A percentile compares a stretch with the other conserved stretches of the same genome.
phyloP scores from a whole-genome alignment of 179 eudicot species.

The Camellia oleifera region DNA sequence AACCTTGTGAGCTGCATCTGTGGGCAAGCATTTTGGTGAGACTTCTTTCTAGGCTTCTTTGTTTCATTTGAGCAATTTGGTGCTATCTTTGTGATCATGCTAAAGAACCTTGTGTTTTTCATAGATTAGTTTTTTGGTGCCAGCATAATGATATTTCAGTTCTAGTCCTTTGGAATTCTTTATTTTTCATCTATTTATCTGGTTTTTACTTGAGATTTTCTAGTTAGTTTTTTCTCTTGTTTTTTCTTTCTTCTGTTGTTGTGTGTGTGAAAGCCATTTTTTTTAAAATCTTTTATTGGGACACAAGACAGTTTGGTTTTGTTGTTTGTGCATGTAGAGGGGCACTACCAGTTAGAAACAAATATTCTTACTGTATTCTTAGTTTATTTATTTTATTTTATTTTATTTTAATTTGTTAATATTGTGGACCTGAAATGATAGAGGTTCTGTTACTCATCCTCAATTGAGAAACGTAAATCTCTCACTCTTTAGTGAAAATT shows the following conservation, averaged over 20 bases:
- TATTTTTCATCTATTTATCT: not conserved
- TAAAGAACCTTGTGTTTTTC: conserved; percentile 7
- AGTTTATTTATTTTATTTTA: too few species aligned
- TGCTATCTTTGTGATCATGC: not conserved
- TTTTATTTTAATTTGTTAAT: too few species aligned
- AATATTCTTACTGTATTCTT: too few species aligned
- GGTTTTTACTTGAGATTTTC: not conserved
- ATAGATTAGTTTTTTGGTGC: not conserved
- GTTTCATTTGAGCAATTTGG: not conserved
- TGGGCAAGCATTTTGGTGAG: conserved; percentile 55
- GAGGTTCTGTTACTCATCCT: too few species aligned
- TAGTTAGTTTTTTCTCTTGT: not conserved
- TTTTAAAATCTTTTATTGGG: too few species aligned
- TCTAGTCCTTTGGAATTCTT: not conserved
- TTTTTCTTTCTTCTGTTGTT: not conserved
- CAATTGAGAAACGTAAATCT: too few species aligned
- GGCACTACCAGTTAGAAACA: too few species aligned
- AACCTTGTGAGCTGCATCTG: conserved; percentile 45
- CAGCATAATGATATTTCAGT: too few species aligned
- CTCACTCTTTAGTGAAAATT: too few species aligned
- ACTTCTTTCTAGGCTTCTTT: not conserved
- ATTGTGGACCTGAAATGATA: too few species aligned
- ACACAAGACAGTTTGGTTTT: too few species aligned
- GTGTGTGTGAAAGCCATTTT: not conserved
- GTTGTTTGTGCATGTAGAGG: too few species aligned